Base-by-base conservation (phyloP, 345 rosid species). In the Citrus mangshanensis region DNA sequence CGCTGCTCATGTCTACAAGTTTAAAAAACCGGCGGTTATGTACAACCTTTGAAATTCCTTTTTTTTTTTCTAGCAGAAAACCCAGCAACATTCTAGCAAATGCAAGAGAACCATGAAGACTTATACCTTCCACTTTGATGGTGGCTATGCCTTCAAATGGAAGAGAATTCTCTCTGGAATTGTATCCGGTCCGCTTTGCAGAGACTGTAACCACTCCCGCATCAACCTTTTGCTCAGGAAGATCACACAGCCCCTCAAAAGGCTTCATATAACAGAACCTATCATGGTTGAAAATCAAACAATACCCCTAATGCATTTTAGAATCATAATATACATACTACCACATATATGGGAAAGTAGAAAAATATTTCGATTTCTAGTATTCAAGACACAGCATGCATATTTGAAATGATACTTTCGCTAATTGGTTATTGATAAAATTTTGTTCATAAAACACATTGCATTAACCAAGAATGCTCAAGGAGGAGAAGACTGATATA, bases 231-330 rank as follows among this genome's bases (percentile, higher is more conserved):
- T 73, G 77, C 78, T 81, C 87, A 0, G 77, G 83, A 62, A 35
- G 69, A 61, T 84, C 82, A 73, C 87, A 84, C 46, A 34, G 71
- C 46, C 82, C 79, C 16, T 49, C 22, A 12, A 81, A 84, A 73
- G 87, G 84, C 61, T 68, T 32, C 83, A 84, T 84, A 77, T 81
- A 79, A 76, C 87, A 81, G 59, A 84, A 84, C 85, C 87, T 81
- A 74, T 46, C 12, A 68, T 22, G 13, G 59, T 21, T 19, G 2
- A 34, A 60, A 77, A 61, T 63, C 40, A 74, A 38, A 55, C 49
- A 27, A 69, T 55, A 27, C 38, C 25, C 18, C 32, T 27, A 4
- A 61, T 25, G 13, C 35, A 24, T 61, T 62, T 74, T 30, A 55
- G 25, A 22, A 54, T 27, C 63, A 30, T 72, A 32, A 49, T 27